Percentiles rank a stretch among this genome's conserved stretches.
Conservation (phyloP, 164 flowering plant genomes). For the Macadamia tetraphylla region DNA sequence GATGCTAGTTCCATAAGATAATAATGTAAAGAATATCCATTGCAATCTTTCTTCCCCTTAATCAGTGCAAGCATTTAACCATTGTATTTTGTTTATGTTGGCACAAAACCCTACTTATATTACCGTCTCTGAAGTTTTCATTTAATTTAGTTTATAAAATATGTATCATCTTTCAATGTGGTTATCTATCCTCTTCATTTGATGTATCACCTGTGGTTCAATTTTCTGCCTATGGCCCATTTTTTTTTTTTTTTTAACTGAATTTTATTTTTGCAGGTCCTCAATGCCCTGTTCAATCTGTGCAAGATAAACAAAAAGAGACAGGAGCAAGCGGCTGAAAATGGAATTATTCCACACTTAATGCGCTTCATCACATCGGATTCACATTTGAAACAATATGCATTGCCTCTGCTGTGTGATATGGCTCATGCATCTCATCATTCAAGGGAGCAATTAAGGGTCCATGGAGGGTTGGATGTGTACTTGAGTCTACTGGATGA, state of each 20-base stretch:
- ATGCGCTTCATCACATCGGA: slow-evolving; percentile 79
- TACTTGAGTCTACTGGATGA: slow-evolving; percentile 95
- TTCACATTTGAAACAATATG: slow-evolving; percentile 82
- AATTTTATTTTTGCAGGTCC: slow-evolving; percentile 54
- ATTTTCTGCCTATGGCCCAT: neutral
- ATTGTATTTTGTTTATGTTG: no score
- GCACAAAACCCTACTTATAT: no score
- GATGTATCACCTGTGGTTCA: neutral
- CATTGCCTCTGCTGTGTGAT: slow-evolving; percentile 90
- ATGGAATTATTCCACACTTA: slow-evolving; percentile 97
- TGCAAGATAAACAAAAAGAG: slow-evolving; percentile 98
- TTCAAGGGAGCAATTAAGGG: slow-evolving; percentile 93
- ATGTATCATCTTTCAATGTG: no score
- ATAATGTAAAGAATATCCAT: no score
- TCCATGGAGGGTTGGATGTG: slow-evolving; percentile 91
- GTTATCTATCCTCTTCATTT: no score
- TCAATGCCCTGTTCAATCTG: slow-evolving; percentile 84
- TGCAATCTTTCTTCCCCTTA: no score
- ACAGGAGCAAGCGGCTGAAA: slow-evolving; percentile 99
- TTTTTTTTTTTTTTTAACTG: slow-evolving; percentile 1
- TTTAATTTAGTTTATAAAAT: no score
- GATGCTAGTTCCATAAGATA: no score
- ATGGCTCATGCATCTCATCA: slow-evolving; percentile 99
- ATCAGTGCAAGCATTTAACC: no score
- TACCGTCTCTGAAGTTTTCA: no score